phyloP scores from a whole-genome alignment of 306 rosid species.

The Gastrolobium bilobum region DNA sequence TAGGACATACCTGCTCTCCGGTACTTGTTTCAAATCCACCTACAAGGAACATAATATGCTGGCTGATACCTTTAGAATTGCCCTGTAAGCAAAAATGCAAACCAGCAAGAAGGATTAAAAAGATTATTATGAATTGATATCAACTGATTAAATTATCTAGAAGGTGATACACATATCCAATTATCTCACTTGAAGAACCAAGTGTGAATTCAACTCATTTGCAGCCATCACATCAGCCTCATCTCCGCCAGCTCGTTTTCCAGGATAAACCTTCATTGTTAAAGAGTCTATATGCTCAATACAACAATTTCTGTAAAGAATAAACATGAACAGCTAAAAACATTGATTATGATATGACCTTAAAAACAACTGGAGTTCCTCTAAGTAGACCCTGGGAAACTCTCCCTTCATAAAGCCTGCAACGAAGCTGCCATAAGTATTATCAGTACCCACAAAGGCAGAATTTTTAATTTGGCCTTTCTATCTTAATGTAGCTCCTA shows the following conservation, averaged over 20 bases:
- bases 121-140: slow-evolving; percentile 10
- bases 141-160: slow-evolving; percentile 29
- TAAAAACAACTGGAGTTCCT: slow-evolving; percentile 80
- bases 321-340: slow-evolving; percentile 24
- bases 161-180: slow-evolving; percentile 22
- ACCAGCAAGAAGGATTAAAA: slow-evolving; percentile 14
- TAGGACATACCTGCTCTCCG: slow-evolving; percentile 86
- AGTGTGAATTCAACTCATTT: slow-evolving; percentile 89
- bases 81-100: slow-evolving; percentile 57
- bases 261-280: slow-evolving; percentile 85
- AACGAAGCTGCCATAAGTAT: slow-evolving; percentile 67
- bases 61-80: slow-evolving; percentile 64
- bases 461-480: not conserved
- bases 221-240: slow-evolving; percentile 98
- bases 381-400: slow-evolving; percentile 80
- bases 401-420: slow-evolving; percentile 96
- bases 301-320: slow-evolving; percentile 3
- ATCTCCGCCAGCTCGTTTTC: slow-evolving; percentile 81
- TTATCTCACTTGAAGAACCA: slow-evolving; percentile 79
- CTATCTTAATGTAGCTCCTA: not conserved
- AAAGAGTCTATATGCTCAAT: slow-evolving; percentile 32
- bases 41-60: slow-evolving; percentile 72
- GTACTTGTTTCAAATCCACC: slow-evolving; percentile 96
- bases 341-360: slow-evolving; percentile 56
- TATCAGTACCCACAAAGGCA: slow-evolving; percentile 56